Conservation (phyloP, 768 basidiomycete species). For the Serendipita indica region DNA sequence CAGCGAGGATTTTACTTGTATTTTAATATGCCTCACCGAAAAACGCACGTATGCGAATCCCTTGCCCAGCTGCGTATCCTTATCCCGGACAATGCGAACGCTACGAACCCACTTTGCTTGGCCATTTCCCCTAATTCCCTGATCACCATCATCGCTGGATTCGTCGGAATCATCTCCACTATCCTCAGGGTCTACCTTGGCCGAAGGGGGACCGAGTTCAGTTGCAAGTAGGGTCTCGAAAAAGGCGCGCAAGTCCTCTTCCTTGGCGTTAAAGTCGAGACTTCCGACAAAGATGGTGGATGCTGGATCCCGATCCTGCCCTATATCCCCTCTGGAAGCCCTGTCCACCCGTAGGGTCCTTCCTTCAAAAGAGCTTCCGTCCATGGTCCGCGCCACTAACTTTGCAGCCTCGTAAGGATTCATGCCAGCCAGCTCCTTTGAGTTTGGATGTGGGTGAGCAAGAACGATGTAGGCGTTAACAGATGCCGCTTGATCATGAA, state of each 20-base stretch:
- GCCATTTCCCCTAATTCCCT: conserved; percentile 20
- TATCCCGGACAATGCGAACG: conserved; percentile 81
- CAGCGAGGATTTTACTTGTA: background rate
- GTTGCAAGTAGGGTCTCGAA: conserved; percentile 63
- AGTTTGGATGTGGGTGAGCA: conserved; percentile 38
- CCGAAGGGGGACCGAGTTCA: conserved; percentile 48
- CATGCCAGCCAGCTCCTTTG: conserved; percentile 19
- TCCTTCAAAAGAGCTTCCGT: background rate
- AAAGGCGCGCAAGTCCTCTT: conserved; percentile 75
- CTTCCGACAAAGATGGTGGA: conserved; percentile 82
- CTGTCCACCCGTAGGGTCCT: conserved; percentile 38
- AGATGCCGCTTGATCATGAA: conserved; percentile 61
- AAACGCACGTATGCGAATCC: conserved; percentile 92
- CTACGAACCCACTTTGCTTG: conserved; percentile 52
- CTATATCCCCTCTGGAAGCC: conserved; percentile 35
- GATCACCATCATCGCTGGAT: conserved; percentile 12
- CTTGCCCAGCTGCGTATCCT: conserved; percentile 85
- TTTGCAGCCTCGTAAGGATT: conserved; percentile 25
- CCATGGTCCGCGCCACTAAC: background rate
- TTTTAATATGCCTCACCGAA: conserved; percentile 47
- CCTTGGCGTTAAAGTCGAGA: conserved; percentile 80
- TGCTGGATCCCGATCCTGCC: conserved; percentile 47
- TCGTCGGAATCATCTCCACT: conserved; percentile 21
- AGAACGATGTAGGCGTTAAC: conserved; percentile 89
- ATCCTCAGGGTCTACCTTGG: conserved; percentile 14